Percentiles rank a stretch among this genome's conserved stretches.
These are phyloP conservation scores for Mentha longifolia DNA, from an alignment of 257 asterid genomes.

Conservation along the genomic window DNA sequence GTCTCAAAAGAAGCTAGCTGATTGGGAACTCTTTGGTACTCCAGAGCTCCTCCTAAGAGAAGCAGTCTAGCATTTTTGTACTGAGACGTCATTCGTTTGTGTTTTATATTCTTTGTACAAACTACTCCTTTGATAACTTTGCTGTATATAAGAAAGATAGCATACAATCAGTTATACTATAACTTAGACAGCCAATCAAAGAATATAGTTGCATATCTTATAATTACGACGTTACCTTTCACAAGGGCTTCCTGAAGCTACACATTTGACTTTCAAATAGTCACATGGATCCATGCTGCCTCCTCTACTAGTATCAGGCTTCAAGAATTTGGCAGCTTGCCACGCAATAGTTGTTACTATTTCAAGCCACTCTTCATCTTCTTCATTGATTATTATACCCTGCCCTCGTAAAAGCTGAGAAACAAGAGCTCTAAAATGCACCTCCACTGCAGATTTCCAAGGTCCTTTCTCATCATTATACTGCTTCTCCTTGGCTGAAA, in stretches of 20 bases:
- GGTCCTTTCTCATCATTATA: conserved; percentile 54
- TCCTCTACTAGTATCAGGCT: conserved; percentile 91
- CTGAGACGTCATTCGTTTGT: conserved; percentile 92
- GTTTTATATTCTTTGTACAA: conserved; percentile 93
- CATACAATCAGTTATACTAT: not conserved
- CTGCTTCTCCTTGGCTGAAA: conserved; percentile 54
- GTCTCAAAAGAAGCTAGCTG: conserved; percentile 91
- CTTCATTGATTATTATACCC: conserved; percentile 43
- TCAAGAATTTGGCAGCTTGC: conserved; percentile 91
- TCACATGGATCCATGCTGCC: conserved; percentile 99
- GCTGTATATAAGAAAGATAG: conserved; percentile 54
- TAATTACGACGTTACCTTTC: conserved; percentile 61
- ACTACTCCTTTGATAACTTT: conserved; percentile 83
- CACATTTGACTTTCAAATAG: conserved; percentile 85
- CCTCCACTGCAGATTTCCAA: conserved; percentile 61
- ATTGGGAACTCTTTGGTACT: conserved; percentile 83
- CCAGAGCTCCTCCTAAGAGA: conserved; percentile 91
- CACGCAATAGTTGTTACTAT: conserved; percentile 68
- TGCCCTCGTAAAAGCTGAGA: conserved; percentile 79
- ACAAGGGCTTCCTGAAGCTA: conserved; percentile 82
- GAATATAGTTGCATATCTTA: not conserved
- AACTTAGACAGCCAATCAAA: conserved; percentile 5
- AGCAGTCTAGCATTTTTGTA: conserved; percentile 85
- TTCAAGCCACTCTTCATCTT: conserved; percentile 78
- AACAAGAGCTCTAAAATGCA: conserved; percentile 92